Percentiles rank a stretch among this genome's conserved stretches.
Evolutionary conservation across 192 early-diverging fungal genomes (phyloP).

Genomic region (Chytriomyces sp.): DNA sequence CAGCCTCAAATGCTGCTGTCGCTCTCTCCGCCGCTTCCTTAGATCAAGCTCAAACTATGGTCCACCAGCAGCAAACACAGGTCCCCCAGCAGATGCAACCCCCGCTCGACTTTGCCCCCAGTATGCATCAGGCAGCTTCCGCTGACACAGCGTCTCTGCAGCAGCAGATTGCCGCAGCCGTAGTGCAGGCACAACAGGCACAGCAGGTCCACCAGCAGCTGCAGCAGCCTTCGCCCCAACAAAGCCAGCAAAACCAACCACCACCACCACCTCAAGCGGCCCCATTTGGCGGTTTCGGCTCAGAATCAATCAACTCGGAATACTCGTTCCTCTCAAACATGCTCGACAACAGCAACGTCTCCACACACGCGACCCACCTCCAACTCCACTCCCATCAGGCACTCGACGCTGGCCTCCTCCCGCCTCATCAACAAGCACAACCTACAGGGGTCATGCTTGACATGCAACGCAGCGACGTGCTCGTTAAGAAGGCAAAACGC

Average conservation of each 20-base stretch:
- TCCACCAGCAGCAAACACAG: not conserved
- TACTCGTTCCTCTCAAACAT: slow-evolving; percentile 84
- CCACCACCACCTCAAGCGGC: slow-evolving; percentile 36
- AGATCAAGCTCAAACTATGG: slow-evolving; percentile 39
- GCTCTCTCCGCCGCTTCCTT: not conserved
- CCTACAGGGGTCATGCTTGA: slow-evolving; percentile 12
- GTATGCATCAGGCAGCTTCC: not conserved
- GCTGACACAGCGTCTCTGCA: not conserved
- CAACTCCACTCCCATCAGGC: not conserved
- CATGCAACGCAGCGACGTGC: not conserved
- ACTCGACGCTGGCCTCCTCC: not conserved
- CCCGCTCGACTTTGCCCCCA: not conserved
- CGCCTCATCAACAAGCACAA: slow-evolving; percentile 21
- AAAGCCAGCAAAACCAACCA: not conserved
- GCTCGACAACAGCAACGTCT: slow-evolving; percentile 62
- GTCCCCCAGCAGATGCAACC: not conserved
- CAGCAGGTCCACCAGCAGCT: not conserved
- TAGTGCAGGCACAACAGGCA: not conserved
- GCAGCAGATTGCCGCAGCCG: not conserved
- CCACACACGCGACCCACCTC: slow-evolving; percentile 38
- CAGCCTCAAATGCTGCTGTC: not conserved
- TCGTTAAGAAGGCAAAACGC: slow-evolving; percentile 49
- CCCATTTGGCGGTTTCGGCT: slow-evolving; percentile 80
- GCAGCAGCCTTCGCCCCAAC: slow-evolving; percentile 11
- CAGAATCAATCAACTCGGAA: slow-evolving; percentile 85